Percentiles rank a stretch among this genome's conserved stretches.
phyloP scores from a whole-genome alignment of 148 eudicot species.

The Diospyros lotus region DNA sequence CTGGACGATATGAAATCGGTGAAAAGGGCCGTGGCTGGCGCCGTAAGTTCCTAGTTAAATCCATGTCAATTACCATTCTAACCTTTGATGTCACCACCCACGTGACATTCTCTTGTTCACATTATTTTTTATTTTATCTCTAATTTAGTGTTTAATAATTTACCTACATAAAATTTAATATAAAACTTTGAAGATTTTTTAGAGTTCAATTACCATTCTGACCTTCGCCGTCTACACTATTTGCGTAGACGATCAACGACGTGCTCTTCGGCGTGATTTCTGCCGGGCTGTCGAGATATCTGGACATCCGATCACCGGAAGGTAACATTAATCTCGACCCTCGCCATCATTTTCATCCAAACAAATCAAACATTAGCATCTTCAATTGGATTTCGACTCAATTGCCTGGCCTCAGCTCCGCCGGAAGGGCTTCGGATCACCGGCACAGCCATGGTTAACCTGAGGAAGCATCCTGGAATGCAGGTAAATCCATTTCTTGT shows the following conservation, averaged over 20 bases:
- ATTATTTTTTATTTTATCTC: too few relatives aligned
- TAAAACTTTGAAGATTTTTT: too few relatives aligned
- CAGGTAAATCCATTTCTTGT: constrained; percentile 26
- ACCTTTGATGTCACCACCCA: too few relatives aligned
- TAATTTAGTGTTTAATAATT: too few relatives aligned
- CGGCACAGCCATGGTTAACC: constrained; percentile 47
- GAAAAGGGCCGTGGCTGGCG: constrained; percentile 36
- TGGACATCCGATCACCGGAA: constrained; percentile 30
- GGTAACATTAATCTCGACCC: constrained; percentile 19
- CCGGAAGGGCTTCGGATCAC: constrained; percentile 39
- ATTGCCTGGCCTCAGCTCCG: constrained; percentile 22
- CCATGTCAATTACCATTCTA: too few relatives aligned
- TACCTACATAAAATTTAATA: not conserved
- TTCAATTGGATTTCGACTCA: not conserved
- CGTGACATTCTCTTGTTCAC: too few relatives aligned
- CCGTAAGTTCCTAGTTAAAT: constrained; percentile 26
- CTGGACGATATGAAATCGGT: constrained; percentile 57
- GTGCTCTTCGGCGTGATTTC: constrained; percentile 58
- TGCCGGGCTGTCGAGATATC: constrained; percentile 46
- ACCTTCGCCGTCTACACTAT: not conserved
- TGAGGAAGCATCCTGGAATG: constrained; percentile 43
- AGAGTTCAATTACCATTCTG: too few relatives aligned
- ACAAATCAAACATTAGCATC: too few relatives aligned
- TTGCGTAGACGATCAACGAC: constrained; percentile 52
- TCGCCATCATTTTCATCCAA: too few relatives aligned